A percentile compares a stretch with the other conserved stretches of the same genome.
These are phyloP conservation scores for Leishmania aethiopica DNA, from an alignment of 208 protist genomes.

Conservation along the genomic window DNA sequence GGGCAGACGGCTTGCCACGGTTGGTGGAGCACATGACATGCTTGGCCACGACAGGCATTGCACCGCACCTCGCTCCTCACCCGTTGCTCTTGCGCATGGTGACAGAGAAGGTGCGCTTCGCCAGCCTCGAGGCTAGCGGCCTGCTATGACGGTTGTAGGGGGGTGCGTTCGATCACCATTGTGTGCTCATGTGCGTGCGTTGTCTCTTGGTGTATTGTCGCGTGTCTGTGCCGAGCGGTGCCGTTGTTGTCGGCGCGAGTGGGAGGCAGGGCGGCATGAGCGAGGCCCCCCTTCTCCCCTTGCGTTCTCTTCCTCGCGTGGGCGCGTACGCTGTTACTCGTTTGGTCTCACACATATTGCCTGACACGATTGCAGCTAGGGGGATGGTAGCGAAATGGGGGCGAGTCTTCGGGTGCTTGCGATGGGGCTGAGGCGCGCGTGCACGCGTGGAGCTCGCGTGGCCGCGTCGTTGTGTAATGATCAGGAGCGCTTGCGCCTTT, in stretches of 20 bases:
- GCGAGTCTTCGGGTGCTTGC: not conserved
- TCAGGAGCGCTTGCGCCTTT: not conserved
- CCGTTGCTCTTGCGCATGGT: conserved; percentile 60
- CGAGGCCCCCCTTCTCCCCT: not conserved
- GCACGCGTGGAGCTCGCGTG: not conserved
- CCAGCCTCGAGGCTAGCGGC: conserved; percentile 32
- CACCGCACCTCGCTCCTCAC: conserved; percentile 54
- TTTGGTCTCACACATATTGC: conserved; percentile 7
- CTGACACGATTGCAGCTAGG: not conserved
- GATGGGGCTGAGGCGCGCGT: not conserved
- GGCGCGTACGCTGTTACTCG: conserved; percentile 9
- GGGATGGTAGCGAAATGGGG: not conserved
- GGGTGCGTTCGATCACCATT: not conserved
- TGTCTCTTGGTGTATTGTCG: not conserved
- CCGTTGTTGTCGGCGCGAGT: not conserved
- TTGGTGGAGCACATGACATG: conserved; percentile 43
- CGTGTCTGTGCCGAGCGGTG: not conserved
- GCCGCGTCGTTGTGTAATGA: not conserved
- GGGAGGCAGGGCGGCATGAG: not conserved
- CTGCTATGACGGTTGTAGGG: conserved; percentile 7
- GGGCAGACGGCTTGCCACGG: conserved; percentile 31
- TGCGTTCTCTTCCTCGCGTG: not conserved
- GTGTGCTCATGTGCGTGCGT: conserved; percentile 1
- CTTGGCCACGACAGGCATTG: conserved; percentile 34
- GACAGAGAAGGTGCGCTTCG: conserved; percentile 44